phyloP scores from a whole-genome alignment of 352 stramenopile genomes.

The Globisporangium uncinulatum region DNA sequence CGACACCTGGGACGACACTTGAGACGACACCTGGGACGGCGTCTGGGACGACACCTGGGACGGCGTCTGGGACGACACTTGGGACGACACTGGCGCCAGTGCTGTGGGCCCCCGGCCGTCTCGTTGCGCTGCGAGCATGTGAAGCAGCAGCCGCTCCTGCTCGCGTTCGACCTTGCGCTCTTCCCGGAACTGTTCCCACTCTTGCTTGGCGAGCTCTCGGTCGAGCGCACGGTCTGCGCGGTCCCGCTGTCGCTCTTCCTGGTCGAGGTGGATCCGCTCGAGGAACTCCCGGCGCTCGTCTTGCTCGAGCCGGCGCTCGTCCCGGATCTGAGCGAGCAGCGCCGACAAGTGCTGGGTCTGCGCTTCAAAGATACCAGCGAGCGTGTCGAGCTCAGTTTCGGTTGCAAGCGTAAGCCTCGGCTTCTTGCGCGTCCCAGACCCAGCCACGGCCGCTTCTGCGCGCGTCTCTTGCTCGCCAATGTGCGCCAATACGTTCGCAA shows the following conservation, averaged over 20 bases:
- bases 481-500: constrained; percentile 10
- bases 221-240: constrained; percentile 6
- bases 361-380: constrained; percentile 9
- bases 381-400: background rate
- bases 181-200: constrained; percentile 9
- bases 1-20: too few relatives aligned
- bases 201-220: constrained; percentile 3
- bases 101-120: background rate
- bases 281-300: constrained; percentile 6
- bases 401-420: background rate
- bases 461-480: constrained; percentile 5
- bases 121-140: constrained; percentile 4
- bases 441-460: background rate
- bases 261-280: constrained; percentile 7
- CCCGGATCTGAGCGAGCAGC: constrained; percentile 9
- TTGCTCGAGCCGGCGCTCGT: constrained; percentile 9
- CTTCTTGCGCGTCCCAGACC: background rate
- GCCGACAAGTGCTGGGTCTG: constrained; percentile 11
- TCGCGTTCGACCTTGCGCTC: constrained; percentile 9
- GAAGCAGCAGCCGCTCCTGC: constrained; percentile 6
- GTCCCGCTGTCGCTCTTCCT: constrained; percentile 8
- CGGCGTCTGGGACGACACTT: too few relatives aligned
- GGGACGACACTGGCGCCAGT: too few relatives aligned
- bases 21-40: too few relatives aligned
- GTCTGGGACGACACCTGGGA: too few relatives aligned